Conservation (phyloP, 2,329 filamentous ascomycete genomes). For the Byssoonygena ceratinophila region DNA sequence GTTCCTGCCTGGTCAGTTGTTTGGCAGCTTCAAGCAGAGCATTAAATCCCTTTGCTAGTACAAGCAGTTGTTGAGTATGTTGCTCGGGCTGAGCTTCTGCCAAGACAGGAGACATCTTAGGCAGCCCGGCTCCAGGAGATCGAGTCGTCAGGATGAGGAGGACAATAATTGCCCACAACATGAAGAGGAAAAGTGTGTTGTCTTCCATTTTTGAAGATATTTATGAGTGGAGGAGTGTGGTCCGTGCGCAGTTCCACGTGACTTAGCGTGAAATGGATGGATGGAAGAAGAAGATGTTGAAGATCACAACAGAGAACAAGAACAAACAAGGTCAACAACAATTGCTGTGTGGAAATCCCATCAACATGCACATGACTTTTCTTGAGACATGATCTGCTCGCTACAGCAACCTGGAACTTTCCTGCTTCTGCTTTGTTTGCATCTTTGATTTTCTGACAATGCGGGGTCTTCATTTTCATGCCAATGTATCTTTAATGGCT, state of each 20-base stretch:
- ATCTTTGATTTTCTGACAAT: too few relatives aligned
- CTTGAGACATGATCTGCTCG: too few relatives aligned
- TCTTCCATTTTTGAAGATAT: slow-evolving; percentile 3
- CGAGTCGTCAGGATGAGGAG: not conserved
- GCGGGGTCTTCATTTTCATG: too few relatives aligned
- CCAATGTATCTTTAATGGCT: too few relatives aligned
- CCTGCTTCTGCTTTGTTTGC: too few relatives aligned
- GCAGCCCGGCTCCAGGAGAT: not conserved
- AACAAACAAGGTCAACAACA: too few relatives aligned
- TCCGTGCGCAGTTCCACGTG: slow-evolving; percentile 9
- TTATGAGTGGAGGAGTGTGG: slow-evolving; percentile 2
- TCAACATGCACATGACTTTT: too few relatives aligned
- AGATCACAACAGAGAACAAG: not conserved
- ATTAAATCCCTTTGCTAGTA: slow-evolving; percentile 33
- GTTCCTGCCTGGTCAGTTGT: slow-evolving; percentile 32
- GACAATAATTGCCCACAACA: not conserved
- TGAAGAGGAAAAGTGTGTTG: not conserved
- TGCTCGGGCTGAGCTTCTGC: slow-evolving; percentile 24
- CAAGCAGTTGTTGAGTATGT: slow-evolving; percentile 27
- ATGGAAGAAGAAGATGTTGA: not conserved
- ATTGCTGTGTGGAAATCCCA: too few relatives aligned
- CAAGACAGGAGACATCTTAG: not conserved
- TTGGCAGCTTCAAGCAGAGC: slow-evolving; percentile 34
- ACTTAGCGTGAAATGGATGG: not conserved
- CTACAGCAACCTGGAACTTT: too few relatives aligned